These are phyloP conservation scores for Dendrobium nobile DNA, from an alignment of 106 monocot species.

Conservation along the genomic window DNA sequence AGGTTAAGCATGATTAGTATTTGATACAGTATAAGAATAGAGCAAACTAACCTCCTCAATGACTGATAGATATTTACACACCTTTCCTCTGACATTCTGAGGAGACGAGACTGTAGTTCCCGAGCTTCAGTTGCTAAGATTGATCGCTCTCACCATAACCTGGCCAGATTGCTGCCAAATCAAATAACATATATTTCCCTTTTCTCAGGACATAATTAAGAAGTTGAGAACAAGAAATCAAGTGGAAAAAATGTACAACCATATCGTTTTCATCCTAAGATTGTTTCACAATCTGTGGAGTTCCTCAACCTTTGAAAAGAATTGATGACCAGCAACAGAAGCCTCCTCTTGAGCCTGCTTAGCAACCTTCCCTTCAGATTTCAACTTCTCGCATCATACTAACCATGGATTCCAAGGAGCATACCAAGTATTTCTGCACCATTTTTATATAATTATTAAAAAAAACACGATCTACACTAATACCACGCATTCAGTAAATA, in stretches of 20 bases:
- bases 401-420: constrained; percentile 39
- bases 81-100: constrained; percentile 54
- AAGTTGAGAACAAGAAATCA: background rate
- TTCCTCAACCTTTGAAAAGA: constrained; percentile 50
- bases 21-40: background rate
- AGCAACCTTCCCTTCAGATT: constrained; percentile 38
- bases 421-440: constrained; percentile 36
- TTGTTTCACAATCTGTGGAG: constrained; percentile 49
- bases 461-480: background rate
- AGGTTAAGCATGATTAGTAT: background rate
- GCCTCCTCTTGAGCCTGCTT: constrained; percentile 47
- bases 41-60: constrained; percentile 56
- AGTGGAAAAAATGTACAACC: constrained; percentile 27
- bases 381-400: constrained; percentile 43
- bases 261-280: constrained; percentile 68
- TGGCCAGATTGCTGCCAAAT: constrained; percentile 68
- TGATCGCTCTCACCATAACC: constrained; percentile 91
- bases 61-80: constrained; percentile 37
- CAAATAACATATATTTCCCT: constrained; percentile 1
- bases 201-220: background rate
- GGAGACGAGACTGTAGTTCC: constrained; percentile 74
- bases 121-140: constrained; percentile 78
- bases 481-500: background rate
- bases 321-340: constrained; percentile 47
- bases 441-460: background rate